Base-by-base conservation (phyloP, 345 rosid species). In the Draba incana region DNA sequence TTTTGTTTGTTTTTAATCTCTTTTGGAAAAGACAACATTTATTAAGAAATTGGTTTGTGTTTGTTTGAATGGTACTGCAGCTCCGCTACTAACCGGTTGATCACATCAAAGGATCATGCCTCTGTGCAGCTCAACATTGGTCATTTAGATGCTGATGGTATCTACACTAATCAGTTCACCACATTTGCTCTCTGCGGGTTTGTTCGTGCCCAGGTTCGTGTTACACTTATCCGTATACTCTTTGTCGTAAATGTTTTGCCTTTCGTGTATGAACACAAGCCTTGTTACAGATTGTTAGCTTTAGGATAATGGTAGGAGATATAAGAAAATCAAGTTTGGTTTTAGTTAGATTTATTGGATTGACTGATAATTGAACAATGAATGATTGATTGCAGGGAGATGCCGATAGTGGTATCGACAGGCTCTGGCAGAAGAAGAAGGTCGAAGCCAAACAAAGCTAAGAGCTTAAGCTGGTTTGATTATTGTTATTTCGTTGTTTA, bases 171-270 rank as follows among this genome's bases (percentile, higher is more conserved):
- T 15, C 82, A 83, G 3, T 81, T 33, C 72, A 25, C 80, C 53
- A 86, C 92, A 11, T 84, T 80, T 62, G 88, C 96, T 30, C 90
- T 84, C 51, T 82, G 81, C 14, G 96, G 92, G 7, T 83, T 81
- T 20, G 78, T 88, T 63, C 86, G 88, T 45, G 89, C 87, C 9
- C 90, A 84, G 92, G 96, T 86, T 60, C 10, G 77, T 77, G 11
- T 44, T 16, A n/a, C 8, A 16, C 11, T n/a, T 61, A 30, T 10
- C n/a, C 47, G 2, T 25, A 25, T 2, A 13, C 42, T 68, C 28
- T 31, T 28, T 28, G 4, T 28, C 4, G 30, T 4, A 28, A 4
- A 28, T 28, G 31, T 28, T 28, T 28, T 28, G 31, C 31, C 31
- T 28, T 28, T 28, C 31, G 31, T 28, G 31, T 28, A 28, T 28